These are phyloP conservation scores for Aspergillus sclerotioniger DNA, from an alignment of 495 filamentous ascomycete species.

Conservation along the genomic window DNA sequence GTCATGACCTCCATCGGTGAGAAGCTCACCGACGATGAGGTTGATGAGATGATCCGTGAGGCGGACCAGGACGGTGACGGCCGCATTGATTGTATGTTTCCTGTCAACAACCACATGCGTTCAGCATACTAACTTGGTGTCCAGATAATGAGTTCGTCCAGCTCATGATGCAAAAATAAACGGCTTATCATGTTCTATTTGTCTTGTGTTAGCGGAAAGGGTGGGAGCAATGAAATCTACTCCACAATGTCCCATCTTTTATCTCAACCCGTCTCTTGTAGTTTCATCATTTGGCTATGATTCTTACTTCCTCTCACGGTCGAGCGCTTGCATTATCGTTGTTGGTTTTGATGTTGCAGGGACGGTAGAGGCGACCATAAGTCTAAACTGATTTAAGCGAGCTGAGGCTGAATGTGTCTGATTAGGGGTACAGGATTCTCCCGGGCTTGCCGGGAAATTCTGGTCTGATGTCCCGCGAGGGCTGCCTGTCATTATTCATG, in stretches of 20 bases:
- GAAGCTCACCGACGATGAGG: conserved; percentile 99
- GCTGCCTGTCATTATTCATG: background rate
- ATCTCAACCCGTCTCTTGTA: conserved; percentile 31
- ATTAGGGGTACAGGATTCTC: background rate
- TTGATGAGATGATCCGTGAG: conserved; percentile 99
- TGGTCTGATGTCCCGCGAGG: background rate
- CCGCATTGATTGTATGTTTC: conserved; percentile 80
- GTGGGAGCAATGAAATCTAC: conserved; percentile 19
- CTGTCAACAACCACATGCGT: background rate
- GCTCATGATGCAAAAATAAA: conserved; percentile 99
- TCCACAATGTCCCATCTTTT: conserved; percentile 22
- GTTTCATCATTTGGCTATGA: conserved; percentile 29
- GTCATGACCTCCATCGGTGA: conserved; percentile 99
- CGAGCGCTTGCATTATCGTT: conserved; percentile 30
- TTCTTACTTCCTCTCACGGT: conserved; percentile 29
- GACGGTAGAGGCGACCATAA: conserved; percentile 10
- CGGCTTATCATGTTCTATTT: conserved; percentile 26
- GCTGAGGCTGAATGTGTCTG: background rate
- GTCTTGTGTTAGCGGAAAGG: conserved; percentile 34
- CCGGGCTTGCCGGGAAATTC: background rate
- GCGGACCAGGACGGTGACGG: conserved; percentile 99
- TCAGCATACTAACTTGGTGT: background rate
- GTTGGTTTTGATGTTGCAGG: conserved; percentile 15
- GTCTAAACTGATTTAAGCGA: conserved; percentile 10
- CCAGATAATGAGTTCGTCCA: conserved; percentile 99